Percentiles rank a stretch among this genome's conserved stretches.
Evolutionary conservation across 2,329 filamentous ascomycete species (phyloP).

Genomic region (Thielaviopsis euricoi): DNA sequence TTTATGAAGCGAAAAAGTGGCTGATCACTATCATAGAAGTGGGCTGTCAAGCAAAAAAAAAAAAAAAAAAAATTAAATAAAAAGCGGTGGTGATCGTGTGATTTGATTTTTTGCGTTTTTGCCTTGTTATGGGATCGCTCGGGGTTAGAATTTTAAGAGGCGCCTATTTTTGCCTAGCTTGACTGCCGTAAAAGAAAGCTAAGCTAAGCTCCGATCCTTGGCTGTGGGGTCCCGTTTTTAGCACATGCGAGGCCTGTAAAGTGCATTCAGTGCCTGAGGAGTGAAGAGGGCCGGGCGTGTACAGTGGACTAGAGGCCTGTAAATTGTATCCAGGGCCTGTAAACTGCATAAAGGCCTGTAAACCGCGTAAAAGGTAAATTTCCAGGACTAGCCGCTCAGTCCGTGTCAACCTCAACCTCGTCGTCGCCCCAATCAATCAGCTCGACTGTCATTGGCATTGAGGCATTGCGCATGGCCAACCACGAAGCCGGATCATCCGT

Average conservation of each 20-base stretch:
- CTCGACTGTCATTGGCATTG: constrained; percentile 44
- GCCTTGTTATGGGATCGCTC: neutral
- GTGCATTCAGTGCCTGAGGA: too few relatives aligned
- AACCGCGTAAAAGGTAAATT: too few relatives aligned
- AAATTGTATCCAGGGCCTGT: neutral
- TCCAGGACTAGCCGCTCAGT: too few relatives aligned
- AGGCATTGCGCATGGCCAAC: constrained; percentile 47
- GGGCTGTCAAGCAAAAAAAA: too few relatives aligned
- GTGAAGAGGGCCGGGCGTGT: too few relatives aligned
- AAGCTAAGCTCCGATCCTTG: neutral
- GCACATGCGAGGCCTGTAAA: neutral
- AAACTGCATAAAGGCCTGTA: neutral
- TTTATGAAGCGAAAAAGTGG: neutral
- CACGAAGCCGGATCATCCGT: constrained; percentile 43
- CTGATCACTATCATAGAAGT: neutral
- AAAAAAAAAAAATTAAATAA: too few relatives aligned
- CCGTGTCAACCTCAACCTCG: constrained; percentile 17
- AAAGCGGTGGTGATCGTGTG: too few relatives aligned
- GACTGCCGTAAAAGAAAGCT: neutral
- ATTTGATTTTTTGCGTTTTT: neutral
- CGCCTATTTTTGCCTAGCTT: neutral
- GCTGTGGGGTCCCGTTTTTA: neutral
- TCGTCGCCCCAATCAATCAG: constrained; percentile 44
- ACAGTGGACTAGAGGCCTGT: too few relatives aligned
- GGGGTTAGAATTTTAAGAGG: neutral